A percentile compares a stretch with the other conserved stretches of the same genome.
Evolutionary conservation across 805 yeast genomes (phyloP).

Genomic region (Saccharomycopsis schoenii): DNA sequence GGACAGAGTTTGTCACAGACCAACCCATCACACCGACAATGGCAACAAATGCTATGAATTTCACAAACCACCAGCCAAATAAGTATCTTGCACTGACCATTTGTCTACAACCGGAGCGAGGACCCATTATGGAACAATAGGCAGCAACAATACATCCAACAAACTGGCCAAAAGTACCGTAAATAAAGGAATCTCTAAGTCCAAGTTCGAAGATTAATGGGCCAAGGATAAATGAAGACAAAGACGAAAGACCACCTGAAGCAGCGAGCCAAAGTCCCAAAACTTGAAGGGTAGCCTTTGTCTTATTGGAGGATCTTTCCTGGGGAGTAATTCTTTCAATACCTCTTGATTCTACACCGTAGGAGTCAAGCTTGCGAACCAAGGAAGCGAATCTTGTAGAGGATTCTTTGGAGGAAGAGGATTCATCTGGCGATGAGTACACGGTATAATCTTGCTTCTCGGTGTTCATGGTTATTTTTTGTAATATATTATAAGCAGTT

Average conservation of each 20-base stretch:
- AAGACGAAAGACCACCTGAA: conserved; percentile 79
- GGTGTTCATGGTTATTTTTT: not conserved
- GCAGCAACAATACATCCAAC: conserved; percentile 74
- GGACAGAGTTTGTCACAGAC: conserved; percentile 84
- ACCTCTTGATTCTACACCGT: conserved; percentile 71
- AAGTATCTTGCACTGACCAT: conserved; percentile 74
- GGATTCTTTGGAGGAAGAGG: not conserved
- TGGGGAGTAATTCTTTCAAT: conserved; percentile 65
- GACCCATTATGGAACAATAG: conserved; percentile 80
- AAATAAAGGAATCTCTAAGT: conserved; percentile 49
- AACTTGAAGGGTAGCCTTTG: conserved; percentile 35
- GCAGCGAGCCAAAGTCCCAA: conserved; percentile 78
- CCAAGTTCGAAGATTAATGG: conserved; percentile 63
- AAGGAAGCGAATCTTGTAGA: not conserved
- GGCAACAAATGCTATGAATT: conserved; percentile 60
- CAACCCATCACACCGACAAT: conserved; percentile 80
- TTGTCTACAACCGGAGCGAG: conserved; percentile 81
- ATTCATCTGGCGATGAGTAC: not conserved
- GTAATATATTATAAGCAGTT: not conserved
- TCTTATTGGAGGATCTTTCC: conserved; percentile 40
- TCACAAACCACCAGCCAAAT: conserved; percentile 82
- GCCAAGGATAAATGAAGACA: conserved; percentile 75
- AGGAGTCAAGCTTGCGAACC: conserved; percentile 33
- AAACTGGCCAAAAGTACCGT: conserved; percentile 54
- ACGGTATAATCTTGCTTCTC: not conserved